Evolutionary conservation across 2,329 filamentous ascomycete genomes (phyloP), one percentile per base, ranked within the genome.

Genomic region (Sporothrix luriei): DNA sequence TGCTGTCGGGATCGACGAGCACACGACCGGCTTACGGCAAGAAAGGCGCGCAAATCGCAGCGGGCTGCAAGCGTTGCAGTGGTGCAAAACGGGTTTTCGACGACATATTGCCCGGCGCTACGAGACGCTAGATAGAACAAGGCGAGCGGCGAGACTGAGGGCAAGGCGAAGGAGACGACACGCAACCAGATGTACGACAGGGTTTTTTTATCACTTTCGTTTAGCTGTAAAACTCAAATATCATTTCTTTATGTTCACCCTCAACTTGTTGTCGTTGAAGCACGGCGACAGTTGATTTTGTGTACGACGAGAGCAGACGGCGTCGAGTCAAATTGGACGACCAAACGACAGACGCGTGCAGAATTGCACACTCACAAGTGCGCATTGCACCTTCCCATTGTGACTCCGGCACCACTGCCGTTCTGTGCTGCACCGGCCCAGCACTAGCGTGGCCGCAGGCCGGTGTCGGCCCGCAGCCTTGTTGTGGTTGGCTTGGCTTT

Each of bases 401-500:
- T 64, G 61, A 64, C 61, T 64, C 51, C 65, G 49, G 65, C 51
- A 46, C 51, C 21, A 64, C 38, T 57, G 65, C 64, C 51, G 38
- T 54, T 52, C 10, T 48, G 59, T 48, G 43, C 24, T 64, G 59
- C 57, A 49, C 61, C 49, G 33, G 66, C 14, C 33, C 21, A 43
- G 48, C 55, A 21, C 49, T 64, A 69, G 57, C 10, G 11, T 64
- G 40, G 68, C 67, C 24, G 24, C 11, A 38, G 29, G 67, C 68
- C 68, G 68, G 51, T 66, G 61, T 66, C 68, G 68, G 68, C 61
- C 68, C 68, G 68, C 51, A 51, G 33, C 38, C 38, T 46, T 7
- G 24, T 51, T 49, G 46, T 65, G 68, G 68, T 66, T 66, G 46
- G 62, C 46, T 64, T 64, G 61, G 59, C 59, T 24, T 24, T 64